phyloP scores from a whole-genome alignment of 78 protist genomes.

The Dictyostelium discoideum region dicty_2.7 NC_007089.4:5216501-5217000 shows the following conservation, averaged over 20 bases:
- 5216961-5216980: not conserved
- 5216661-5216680: not conserved
- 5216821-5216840: constrained; percentile 89
- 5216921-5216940: constrained; percentile 89
- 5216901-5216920: constrained; percentile 94
- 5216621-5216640: not conserved
- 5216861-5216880: constrained; percentile 96
- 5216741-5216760: constrained; percentile 12
- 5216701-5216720: not conserved
- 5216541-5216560: not conserved
- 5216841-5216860: constrained; percentile 95
- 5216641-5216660: not conserved
- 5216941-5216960: constrained; percentile 96
- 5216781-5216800: constrained; percentile 96
- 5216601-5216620: not conserved
- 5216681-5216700: not conserved
- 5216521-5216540: not conserved
- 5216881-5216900: constrained; percentile 77
- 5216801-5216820: constrained; percentile 83
- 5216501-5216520: not conserved
- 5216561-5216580: not conserved
- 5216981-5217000: not conserved
- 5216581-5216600: not conserved
- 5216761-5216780: constrained; percentile 83
- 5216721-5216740: not conserved